Conservation (phyloP, 2,329 filamentous ascomycete genomes). For the Epichloe brachyelytri region DNA sequence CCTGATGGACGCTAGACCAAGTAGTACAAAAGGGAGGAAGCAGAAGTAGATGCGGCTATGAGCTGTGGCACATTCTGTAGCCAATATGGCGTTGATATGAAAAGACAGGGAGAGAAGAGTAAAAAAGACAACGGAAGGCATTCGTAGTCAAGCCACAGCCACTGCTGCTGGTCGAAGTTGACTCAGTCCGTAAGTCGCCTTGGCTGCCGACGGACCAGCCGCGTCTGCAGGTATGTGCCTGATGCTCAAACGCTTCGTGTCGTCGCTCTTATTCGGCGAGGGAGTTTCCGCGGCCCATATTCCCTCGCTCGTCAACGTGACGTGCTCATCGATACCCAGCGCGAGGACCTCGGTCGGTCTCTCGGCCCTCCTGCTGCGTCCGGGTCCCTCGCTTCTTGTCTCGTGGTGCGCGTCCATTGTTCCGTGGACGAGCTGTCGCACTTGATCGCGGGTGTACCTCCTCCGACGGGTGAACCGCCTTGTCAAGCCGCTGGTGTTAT, state of each 20-base stretch:
- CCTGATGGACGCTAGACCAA: no score
- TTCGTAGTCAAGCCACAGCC: not conserved
- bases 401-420: slow-evolving; percentile 1
- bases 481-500: slow-evolving; percentile 36
- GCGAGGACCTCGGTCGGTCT: slow-evolving; percentile 27
- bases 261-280: not conserved
- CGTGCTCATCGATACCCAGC: slow-evolving; percentile 29
- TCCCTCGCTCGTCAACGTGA: slow-evolving; percentile 28
- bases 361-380: slow-evolving; percentile 4
- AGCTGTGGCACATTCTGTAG: not conserved
- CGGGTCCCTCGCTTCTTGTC: not conserved
- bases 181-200: not conserved
- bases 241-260: slow-evolving; percentile 1
- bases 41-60: not conserved
- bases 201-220: not conserved
- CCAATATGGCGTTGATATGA: no score
- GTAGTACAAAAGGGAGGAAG: not conserved
- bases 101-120: no score
- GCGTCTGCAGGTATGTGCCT: not conserved
- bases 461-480: slow-evolving; percentile 36
- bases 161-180: not conserved
- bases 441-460: slow-evolving; percentile 31
- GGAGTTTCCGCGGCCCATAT: slow-evolving; percentile 13
- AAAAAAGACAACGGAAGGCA: not conserved
- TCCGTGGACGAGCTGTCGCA: slow-evolving; percentile 22